Evolutionary conservation across 176 grass and related monocot genomes (phyloP), one percentile per base, ranked within the genome.

Genomic region (Melocanna baccifera): DNA sequence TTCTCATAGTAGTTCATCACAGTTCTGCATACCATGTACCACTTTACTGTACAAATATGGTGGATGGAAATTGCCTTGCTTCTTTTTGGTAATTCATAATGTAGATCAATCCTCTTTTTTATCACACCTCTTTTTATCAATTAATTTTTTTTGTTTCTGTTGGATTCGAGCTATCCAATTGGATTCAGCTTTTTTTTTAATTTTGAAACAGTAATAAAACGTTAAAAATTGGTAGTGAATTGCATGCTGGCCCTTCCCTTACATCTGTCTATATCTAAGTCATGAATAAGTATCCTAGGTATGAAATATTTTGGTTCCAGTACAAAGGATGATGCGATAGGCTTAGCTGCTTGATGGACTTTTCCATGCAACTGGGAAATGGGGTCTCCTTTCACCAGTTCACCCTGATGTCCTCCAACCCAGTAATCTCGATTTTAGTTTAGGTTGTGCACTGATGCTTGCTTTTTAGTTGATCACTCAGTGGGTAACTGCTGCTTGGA

Each of bases 271-370:
- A 47, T 83, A 67, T 75, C 84, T 83, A 86, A 79, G 80, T 69
- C 88, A 87, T 73, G 75, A 67, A 73, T 67, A 59, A 62, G 58
- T 83, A 83, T 87, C 67, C 89, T 87, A 90, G 84, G 78, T 74
- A 77, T 67, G 30, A 62, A 66, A 78, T 77, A 82, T 45, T 65
- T 66, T 87, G 61, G 50, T 74, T 83, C 75, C 40, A 83, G 68
- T 87, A 87, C 89, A 78, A 79, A 62, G 58, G 79, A 43, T 41
- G 25, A 75, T 83, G 73, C 23, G 61, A 62, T 62, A 74, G 67
- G 74, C 19, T 47, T 72, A 83, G 61, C 59, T 73, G 67, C 79
- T 83, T 86, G 79, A 83, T 55, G 37, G 47, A 65, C 20, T 82
- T 32, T 61, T 73, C 46, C 58, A 64, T 36, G 77, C 83, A 83